Evolutionary conservation across 2,329 filamentous ascomycete genomes (phyloP).

Genomic region (Botrytis elliptica): DNA sequence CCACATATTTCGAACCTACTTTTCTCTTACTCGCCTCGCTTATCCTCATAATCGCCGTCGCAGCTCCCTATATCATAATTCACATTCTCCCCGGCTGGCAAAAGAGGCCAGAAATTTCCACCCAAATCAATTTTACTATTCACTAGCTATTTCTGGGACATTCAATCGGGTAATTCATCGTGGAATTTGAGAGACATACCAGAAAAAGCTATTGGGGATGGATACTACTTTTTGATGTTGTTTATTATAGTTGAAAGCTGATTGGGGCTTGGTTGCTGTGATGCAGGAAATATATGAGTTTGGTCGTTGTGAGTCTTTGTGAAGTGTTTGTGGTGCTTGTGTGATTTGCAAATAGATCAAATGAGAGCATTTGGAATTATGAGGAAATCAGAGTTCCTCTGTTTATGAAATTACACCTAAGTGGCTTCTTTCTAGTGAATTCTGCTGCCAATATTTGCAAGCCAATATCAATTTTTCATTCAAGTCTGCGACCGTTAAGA

Average conservation of each 20-base stretch:
- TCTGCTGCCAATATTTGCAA: neutral
- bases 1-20: neutral
- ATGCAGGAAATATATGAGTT: constrained; percentile 9
- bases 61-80: neutral
- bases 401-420: neutral
- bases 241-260: neutral
- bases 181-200: constrained; percentile 5
- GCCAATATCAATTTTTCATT: neutral
- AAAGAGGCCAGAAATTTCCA: neutral
- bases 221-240: neutral
- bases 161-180: neutral
- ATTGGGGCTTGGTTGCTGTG: neutral
- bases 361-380: neutral
- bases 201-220: neutral
- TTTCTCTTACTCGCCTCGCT: neutral
- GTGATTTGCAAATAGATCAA: neutral
- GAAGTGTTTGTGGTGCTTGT: neutral
- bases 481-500: neutral
- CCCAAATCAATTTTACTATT: neutral
- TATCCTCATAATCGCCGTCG: neutral
- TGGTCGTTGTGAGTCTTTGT: neutral
- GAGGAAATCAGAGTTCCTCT: neutral
- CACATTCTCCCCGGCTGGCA: neutral
- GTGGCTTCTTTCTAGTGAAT: neutral
- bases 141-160: neutral